Conservation (phyloP, 352 stramenopile species). For the Phytophthora sojae region DNA sequence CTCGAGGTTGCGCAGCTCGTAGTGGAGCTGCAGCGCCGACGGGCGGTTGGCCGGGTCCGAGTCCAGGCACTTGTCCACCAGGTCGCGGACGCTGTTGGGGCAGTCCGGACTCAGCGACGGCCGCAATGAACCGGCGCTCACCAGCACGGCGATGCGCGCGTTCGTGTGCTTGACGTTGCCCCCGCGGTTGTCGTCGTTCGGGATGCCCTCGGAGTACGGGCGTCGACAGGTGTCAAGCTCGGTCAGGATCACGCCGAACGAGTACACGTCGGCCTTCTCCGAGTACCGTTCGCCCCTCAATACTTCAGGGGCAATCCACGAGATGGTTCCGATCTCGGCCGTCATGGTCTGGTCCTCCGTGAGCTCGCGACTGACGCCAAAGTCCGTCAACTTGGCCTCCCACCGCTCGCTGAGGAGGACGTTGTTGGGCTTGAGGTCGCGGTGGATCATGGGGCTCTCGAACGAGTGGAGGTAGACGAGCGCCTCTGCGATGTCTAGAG, state of each 20-base stretch:
- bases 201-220: slow-evolving; percentile 42
- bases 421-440: slow-evolving; percentile 64
- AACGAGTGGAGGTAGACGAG: slow-evolving; percentile 59
- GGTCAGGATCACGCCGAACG: slow-evolving; percentile 68
- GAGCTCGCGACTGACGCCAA: slow-evolving; percentile 57
- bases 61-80: slow-evolving; percentile 62
- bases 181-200: slow-evolving; percentile 30
- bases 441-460: slow-evolving; percentile 59
- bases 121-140: slow-evolving; percentile 56
- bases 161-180: slow-evolving; percentile 45
- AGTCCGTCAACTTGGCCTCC: slow-evolving; percentile 66
- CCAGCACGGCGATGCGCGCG: slow-evolving; percentile 61
- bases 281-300: slow-evolving; percentile 65
- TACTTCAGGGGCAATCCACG: slow-evolving; percentile 79
- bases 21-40: slow-evolving; percentile 73
- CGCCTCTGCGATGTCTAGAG: slow-evolving; percentile 50
- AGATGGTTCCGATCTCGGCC: slow-evolving; percentile 63
- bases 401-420: slow-evolving; percentile 54
- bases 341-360: slow-evolving; percentile 49
- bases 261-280: slow-evolving; percentile 81
- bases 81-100: slow-evolving; percentile 46
- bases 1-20: slow-evolving; percentile 57
- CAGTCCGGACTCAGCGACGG: slow-evolving; percentile 57
- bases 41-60: slow-evolving; percentile 55
- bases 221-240: slow-evolving; percentile 61